These are phyloP conservation scores for Rosa lucieae DNA, from an alignment of 306 rosid genomes.

Conservation along the genomic window DNA sequence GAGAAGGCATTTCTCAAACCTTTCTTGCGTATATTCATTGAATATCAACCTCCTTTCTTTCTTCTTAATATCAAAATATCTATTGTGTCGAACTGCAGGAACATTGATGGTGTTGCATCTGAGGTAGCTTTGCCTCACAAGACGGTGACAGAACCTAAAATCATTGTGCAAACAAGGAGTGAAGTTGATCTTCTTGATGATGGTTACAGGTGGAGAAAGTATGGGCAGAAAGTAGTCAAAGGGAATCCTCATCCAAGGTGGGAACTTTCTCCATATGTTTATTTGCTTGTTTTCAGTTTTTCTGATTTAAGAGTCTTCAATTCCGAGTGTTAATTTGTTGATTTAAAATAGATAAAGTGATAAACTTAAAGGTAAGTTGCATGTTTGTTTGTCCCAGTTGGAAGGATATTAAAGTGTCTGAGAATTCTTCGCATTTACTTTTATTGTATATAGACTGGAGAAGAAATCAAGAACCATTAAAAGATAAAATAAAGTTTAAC, in stretches of 20 bases:
- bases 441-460: constrained; percentile 2
- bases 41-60: constrained; percentile 1
- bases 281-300: constrained; percentile 13
- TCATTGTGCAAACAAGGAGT: constrained; percentile 91
- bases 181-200: constrained; percentile 97
- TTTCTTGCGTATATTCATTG: background rate
- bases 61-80: constrained; percentile 13
- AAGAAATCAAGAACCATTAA: background rate
- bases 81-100: constrained; percentile 54
- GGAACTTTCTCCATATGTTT: constrained; percentile 19
- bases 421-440: background rate
- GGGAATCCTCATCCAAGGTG: constrained; percentile 99
- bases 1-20: constrained; percentile 57
- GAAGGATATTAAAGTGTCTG: background rate
- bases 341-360: background rate
- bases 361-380: background rate
- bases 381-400: constrained; percentile 10
- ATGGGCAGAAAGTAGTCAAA: constrained; percentile 96
- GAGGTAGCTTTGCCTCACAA: constrained; percentile 68
- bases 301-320: background rate
- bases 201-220: constrained; percentile 97
- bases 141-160: constrained; percentile 89
- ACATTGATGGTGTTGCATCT: constrained; percentile 51
- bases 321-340: background rate
- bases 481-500: background rate